phyloP scores from a whole-genome alignment of 352 stramenopile genomes.

The Globisporangium barbulae region DNA sequence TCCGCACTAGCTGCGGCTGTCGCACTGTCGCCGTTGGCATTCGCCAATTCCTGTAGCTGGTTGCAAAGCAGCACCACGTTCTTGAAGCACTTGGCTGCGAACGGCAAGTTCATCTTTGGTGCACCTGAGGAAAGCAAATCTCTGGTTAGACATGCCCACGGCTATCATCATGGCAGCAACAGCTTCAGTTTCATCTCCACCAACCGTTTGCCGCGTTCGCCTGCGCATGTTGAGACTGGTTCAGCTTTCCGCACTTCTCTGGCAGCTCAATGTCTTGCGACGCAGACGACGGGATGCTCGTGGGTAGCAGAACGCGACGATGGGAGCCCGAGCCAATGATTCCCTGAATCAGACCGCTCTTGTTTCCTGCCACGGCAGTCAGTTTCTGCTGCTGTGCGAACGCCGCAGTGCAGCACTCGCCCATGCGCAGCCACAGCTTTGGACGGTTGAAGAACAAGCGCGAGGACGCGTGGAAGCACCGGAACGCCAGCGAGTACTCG shows the following conservation, averaged over 20 bases:
- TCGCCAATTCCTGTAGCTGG: conserved; percentile 54
- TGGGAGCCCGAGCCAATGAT: conserved; percentile 78
- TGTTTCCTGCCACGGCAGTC: conserved; percentile 56
- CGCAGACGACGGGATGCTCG: conserved; percentile 49
- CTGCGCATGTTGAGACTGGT: conserved; percentile 26
- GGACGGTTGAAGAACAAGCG: conserved; percentile 89
- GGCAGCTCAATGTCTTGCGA: conserved; percentile 69
- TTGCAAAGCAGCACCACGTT: conserved; percentile 83
- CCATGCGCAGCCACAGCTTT: conserved; percentile 90
- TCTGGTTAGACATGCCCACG: not conserved
- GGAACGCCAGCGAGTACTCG: conserved; percentile 80
- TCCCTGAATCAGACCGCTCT: conserved; percentile 76
- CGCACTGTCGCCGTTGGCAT: conserved; percentile 27
- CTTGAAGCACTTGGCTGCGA: conserved; percentile 87
- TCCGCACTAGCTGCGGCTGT: conserved; percentile 18
- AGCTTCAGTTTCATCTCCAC: not conserved
- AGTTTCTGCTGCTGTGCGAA: conserved; percentile 74
- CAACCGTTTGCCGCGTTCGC: conserved; percentile 34
- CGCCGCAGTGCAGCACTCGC: conserved; percentile 88
- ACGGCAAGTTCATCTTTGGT: conserved; percentile 82
- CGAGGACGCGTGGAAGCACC: conserved; percentile 88
- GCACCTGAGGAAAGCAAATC: conserved; percentile 13
- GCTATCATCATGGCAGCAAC: not conserved
- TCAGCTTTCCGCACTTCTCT: conserved; percentile 43
- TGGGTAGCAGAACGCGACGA: conserved; percentile 79